Evolutionary conservation across 495 filamentous ascomycete species (phyloP), one percentile per base, ranked within the genome.

Genomic region (Penicillium roqueforti): DNA sequence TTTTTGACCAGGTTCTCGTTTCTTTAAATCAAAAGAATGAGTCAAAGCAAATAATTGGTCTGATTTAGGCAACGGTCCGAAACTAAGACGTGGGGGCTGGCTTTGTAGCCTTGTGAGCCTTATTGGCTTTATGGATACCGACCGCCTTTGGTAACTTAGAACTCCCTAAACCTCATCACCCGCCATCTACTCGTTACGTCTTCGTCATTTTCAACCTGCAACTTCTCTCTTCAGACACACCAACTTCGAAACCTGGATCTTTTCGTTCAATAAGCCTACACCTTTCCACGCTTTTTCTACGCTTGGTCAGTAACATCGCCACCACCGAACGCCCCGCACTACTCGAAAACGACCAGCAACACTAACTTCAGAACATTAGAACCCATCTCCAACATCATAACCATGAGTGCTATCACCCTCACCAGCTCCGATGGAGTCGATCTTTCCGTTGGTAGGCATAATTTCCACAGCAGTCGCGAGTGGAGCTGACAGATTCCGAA

Each of bases 381-480:
- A 13, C 6, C 47, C 25, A 31, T 22, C 37, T 42, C 13, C 20
- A 41, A 18, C 14, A 26, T 23, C 19, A 36, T 18, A 22, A 39
- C 18, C 37, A 44, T 40, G 43, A 42, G 51, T 11, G 55, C 54
- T 6, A 78, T 87, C 61, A 77, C 65, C 23, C 76, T 87, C 18
- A 69, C 70, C 45, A 82, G 79, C 71, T 84, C 79, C 40, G 84
- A 87, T 64, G 71, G 70, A 51, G 73, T 73, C 39, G 70, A 77
- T 18, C 68, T 87, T 53, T 55, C 60, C 3, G 81, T 87, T 51
- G 79, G 81, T 85, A 74, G 54, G 80, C 68, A 43, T 49, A 32
- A 37, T 13, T 11, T 1, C 3, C 1, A 28, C 6, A 1, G 25
- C 51, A 28, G 19, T 18, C 31, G 18, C 5, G 16, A 29, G 28